Conservation (phyloP, 352 stramenopile genomes). For the Pythium inflatum region DNA sequence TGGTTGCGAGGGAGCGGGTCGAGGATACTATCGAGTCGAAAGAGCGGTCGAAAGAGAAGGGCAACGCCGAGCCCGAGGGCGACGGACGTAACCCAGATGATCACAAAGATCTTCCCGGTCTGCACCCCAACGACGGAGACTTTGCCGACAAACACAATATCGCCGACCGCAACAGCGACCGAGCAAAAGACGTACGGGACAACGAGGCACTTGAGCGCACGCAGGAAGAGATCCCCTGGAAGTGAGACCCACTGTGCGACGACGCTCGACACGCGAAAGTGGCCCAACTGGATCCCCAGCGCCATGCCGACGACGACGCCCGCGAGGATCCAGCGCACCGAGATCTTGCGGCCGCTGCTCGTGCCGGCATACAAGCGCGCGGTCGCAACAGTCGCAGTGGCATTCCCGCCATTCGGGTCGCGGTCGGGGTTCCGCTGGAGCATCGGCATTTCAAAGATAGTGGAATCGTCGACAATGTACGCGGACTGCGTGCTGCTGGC, state of each 20-base stretch:
- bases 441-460: too few species aligned
- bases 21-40: too few species aligned
- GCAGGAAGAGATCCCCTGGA: constrained; percentile 71
- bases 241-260: constrained; percentile 58
- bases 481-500: too few species aligned
- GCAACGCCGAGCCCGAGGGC: constrained; percentile 53
- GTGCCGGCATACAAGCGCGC: constrained; percentile 53
- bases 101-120: constrained; percentile 62
- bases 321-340: constrained; percentile 50
- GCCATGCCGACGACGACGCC: constrained; percentile 51
- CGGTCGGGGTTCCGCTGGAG: too few species aligned
- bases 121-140: constrained; percentile 63
- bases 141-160: constrained; percentile 76
- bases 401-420: too few species aligned
- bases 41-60: constrained; percentile 56
- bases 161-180: constrained; percentile 68
- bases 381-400: too few species aligned
- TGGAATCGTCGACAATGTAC: too few species aligned
- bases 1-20: too few species aligned
- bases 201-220: constrained; percentile 71
- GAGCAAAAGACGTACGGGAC: constrained; percentile 82
- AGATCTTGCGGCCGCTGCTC: constrained; percentile 49
- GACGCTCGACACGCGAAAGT: constrained; percentile 42
- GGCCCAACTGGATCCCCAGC: constrained; percentile 48
- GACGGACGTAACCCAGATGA: constrained; percentile 52